These are phyloP conservation scores for Vitis labrusca DNA, from an alignment of 164 flowering plant species.

Conservation along the genomic window DNA sequence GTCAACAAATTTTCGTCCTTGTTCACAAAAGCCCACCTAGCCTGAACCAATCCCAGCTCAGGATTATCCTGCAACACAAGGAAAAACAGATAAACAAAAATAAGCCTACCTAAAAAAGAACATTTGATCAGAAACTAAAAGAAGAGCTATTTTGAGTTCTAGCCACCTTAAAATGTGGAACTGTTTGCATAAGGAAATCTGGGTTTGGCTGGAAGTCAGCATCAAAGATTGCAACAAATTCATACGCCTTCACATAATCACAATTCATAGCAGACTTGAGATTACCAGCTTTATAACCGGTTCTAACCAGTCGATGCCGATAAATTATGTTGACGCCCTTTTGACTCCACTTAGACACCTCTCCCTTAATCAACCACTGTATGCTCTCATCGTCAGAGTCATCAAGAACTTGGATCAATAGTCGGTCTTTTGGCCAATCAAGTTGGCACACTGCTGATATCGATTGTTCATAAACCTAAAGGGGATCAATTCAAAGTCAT, in stretches of 20 bases:
- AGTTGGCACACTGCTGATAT: conserved; percentile 20
- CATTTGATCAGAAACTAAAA: not conserved
- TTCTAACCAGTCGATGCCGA: conserved; percentile 24
- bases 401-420: conserved; percentile 24
- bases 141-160: not conserved
- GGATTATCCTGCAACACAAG: conserved; percentile 7
- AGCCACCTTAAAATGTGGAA: conserved; percentile 35
- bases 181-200: conserved; percentile 27
- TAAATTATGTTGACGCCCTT: conserved; percentile 30
- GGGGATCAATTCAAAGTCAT: too few relatives aligned
- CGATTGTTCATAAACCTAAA: conserved; percentile 23
- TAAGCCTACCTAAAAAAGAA: not conserved
- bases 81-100: not conserved
- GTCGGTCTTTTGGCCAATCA: conserved; percentile 19
- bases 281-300: conserved; percentile 39
- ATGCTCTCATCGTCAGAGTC: conserved; percentile 19
- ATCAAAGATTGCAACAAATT: conserved; percentile 36
- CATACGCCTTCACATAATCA: conserved; percentile 30
- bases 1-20: conserved; percentile 21
- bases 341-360: conserved; percentile 15
- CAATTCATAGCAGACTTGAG: conserved; percentile 33
- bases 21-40: conserved; percentile 24
- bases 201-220: conserved; percentile 36
- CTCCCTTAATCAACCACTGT: conserved; percentile 15
- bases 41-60: conserved; percentile 22